Evolutionary conservation across 1,139 yeast genomes (phyloP).

Genomic region (Yamadazyma sp.): DNA sequence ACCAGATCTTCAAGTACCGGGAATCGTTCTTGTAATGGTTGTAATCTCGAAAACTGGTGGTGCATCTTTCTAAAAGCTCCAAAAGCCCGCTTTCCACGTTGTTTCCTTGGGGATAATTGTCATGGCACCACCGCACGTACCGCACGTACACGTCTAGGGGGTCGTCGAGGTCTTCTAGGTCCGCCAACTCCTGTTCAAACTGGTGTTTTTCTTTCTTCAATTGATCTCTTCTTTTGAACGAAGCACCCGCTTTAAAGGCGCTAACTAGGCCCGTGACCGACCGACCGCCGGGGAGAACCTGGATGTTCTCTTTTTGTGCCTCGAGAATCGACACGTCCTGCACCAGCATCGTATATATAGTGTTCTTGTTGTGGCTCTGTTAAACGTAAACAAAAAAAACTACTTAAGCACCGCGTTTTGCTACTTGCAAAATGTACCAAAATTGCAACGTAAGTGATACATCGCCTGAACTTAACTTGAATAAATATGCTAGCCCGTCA

Average conservation of each 20-base stretch:
- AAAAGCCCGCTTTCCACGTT: conserved; percentile 68
- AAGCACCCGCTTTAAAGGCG: conserved; percentile 28
- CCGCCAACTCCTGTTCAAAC: conserved; percentile 45
- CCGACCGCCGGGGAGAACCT: conserved; percentile 68
- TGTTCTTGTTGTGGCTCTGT: no score
- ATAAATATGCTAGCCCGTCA: no score
- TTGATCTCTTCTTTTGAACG: conserved; percentile 23
- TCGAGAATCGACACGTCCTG: conserved; percentile 52
- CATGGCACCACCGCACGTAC: conserved; percentile 72
- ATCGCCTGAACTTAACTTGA: no score
- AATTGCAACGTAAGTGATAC: neutral
- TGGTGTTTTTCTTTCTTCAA: conserved; percentile 24
- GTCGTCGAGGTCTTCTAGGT: conserved; percentile 68
- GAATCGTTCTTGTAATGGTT: conserved; percentile 76
- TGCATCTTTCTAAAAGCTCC: conserved; percentile 66
- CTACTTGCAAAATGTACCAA: neutral
- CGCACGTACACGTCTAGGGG: conserved; percentile 74
- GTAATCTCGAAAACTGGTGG: conserved; percentile 66
- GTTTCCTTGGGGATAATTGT: conserved; percentile 66
- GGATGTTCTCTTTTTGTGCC: conserved; percentile 76
- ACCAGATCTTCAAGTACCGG: conserved; percentile 78
- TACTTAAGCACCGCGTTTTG: neutral
- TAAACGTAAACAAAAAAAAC: neutral
- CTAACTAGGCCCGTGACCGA: conserved; percentile 60
- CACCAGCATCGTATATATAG: conserved; percentile 1